Evolutionary conservation across 345 rosid species (phyloP).

Genomic region (Abelmoschus esculentus): DNA sequence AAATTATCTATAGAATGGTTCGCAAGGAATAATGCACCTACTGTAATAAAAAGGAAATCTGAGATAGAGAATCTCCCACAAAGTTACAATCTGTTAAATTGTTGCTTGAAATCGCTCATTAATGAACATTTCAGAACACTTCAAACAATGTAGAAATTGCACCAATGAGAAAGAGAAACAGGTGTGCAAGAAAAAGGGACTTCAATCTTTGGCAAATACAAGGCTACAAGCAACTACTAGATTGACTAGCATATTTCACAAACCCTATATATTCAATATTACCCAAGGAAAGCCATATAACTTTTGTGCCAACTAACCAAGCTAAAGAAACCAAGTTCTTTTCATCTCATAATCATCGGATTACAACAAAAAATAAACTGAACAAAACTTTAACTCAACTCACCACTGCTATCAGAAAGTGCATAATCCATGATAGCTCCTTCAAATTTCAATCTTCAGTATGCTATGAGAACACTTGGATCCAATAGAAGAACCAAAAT

Average conservation of each 20-base stretch:
- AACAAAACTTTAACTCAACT: conserved; percentile 19
- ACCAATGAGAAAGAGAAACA: not conserved
- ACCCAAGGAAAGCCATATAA: not conserved
- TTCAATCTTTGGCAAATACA: not conserved
- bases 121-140: not conserved
- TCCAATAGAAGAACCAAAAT: conserved; percentile 11
- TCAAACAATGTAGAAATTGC: not conserved
- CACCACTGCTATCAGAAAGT: conserved; percentile 66
- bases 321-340: not conserved
- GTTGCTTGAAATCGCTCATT: not conserved
- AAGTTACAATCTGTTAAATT: not conserved
- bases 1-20: not conserved
- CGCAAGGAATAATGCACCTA: not conserved
- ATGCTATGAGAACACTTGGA: conserved; percentile 1
- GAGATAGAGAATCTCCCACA: too few relatives aligned
- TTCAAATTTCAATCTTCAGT: not conserved
- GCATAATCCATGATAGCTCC: conserved; percentile 43
- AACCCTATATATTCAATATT: not conserved
- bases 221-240: not conserved
- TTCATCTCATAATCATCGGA: not conserved
- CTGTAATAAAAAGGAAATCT: not conserved
- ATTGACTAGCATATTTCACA: not conserved
- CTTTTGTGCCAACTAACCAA: not conserved
- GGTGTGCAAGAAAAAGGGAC: not conserved
- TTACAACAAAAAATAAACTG: not conserved